A percentile compares a stretch with the other conserved stretches of the same genome.
These are phyloP conservation scores for Hirsutella minnesotensis DNA, from an alignment of 2,329 filamentous ascomycete genomes.

Conservation along the genomic window DNA sequence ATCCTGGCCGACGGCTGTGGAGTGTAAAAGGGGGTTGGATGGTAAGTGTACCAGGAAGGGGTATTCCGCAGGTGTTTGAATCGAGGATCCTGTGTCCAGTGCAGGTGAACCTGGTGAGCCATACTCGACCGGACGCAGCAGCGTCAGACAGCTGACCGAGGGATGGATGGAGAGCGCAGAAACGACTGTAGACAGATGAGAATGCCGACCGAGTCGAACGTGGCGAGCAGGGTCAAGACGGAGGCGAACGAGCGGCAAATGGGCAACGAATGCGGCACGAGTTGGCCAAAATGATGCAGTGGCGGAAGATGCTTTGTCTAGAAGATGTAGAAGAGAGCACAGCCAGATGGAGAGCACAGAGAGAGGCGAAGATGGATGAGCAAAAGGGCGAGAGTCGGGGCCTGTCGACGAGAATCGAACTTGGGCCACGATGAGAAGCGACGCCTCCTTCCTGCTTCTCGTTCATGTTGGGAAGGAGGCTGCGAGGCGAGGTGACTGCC, in stretches of 20 bases:
- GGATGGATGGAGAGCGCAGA: no score
- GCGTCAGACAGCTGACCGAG: neutral
- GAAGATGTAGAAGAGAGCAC: neutral
- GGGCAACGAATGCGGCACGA: neutral
- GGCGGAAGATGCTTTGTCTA: conserved; percentile 1
- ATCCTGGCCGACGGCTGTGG: conserved; percentile 7
- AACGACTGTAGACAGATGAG: neutral
- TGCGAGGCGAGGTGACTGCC: no score
- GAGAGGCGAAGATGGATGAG: neutral
- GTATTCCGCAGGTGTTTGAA: conserved; percentile 6
- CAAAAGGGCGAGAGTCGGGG: neutral
- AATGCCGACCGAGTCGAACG: neutral
- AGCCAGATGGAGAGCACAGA: neutral
- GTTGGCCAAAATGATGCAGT: conserved; percentile 2
- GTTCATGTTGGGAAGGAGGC: no score
- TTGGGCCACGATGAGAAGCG: neutral
- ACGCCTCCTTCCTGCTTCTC: no score
- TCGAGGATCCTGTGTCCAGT: conserved; percentile 8
- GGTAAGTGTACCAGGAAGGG: conserved; percentile 7
- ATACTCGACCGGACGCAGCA: conserved; percentile 9
- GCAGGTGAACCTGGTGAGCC: conserved; percentile 10
- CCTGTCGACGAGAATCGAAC: neutral
- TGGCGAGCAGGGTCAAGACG: neutral
- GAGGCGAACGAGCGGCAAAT: neutral
- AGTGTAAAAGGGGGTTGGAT: conserved; percentile 4